Percentiles rank a stretch among this genome's conserved stretches.
Evolutionary conservation across 2,329 filamentous ascomycete genomes (phyloP).

Genomic region (Fusarium tanahbumbuense): DNA sequence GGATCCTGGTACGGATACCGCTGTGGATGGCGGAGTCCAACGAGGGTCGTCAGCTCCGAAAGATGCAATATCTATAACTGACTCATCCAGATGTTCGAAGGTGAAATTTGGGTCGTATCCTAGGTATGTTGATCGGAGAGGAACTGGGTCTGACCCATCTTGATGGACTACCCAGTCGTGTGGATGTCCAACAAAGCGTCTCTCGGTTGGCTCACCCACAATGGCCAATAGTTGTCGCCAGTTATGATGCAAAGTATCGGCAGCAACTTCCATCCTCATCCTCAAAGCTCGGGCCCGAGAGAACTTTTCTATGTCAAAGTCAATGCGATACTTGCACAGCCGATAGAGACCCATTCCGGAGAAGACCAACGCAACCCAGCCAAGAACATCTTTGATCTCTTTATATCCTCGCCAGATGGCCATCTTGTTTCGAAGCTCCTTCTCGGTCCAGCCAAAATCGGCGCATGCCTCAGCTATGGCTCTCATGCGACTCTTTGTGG

Average conservation of each 20-base stretch:
- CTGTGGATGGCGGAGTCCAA: background rate
- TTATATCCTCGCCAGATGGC: slow-evolving; percentile 5
- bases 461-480: background rate
- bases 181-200: background rate
- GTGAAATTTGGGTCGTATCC: background rate
- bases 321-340: slow-evolving; percentile 1
- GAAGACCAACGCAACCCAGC: background rate
- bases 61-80: background rate
- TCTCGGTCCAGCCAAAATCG: slow-evolving; percentile 2
- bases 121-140: background rate
- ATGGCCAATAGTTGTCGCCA: slow-evolving; percentile 1
- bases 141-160: background rate
- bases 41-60: slow-evolving; percentile 1
- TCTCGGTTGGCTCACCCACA: background rate
- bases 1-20: background rate
- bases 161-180: slow-evolving; percentile 8
- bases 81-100: background rate
- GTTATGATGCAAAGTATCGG: background rate
- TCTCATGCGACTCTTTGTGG: background rate
- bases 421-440: slow-evolving; percentile 6
- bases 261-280: background rate
- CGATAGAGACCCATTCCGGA: slow-evolving; percentile 3
- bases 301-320: background rate
- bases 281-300: background rate
- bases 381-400: slow-evolving; percentile 3